Conservation (phyloP, 2,329 filamentous ascomycete genomes). For the Aspergillus intermedius region DNA sequence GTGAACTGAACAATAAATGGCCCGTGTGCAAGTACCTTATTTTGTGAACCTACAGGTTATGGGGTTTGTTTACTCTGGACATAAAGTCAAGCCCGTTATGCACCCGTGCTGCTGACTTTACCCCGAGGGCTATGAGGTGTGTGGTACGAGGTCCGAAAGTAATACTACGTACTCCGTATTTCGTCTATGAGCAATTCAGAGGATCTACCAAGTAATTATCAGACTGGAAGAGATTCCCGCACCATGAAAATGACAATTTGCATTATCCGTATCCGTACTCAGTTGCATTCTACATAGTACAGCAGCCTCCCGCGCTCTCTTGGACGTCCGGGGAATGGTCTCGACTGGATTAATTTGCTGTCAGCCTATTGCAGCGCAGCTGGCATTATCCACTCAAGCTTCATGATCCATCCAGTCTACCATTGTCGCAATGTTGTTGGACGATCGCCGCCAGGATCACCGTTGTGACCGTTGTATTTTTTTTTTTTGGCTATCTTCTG, state of each 20-base stretch:
- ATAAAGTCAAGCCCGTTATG: neutral
- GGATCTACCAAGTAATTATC: neutral
- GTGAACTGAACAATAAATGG: neutral
- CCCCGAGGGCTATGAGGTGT: neutral
- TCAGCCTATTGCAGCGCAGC: constrained; percentile 6
- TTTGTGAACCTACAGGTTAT: constrained; percentile 1
- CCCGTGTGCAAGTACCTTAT: neutral
- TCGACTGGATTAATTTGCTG: constrained; percentile 11
- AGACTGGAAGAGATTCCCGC: neutral
- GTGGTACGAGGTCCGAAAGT: no score
- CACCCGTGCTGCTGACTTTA: neutral
- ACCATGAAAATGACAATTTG: neutral
- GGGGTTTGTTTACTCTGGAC: neutral
- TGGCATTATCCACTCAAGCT: constrained; percentile 19
- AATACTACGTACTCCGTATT: no score
- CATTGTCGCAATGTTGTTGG: constrained; percentile 8
- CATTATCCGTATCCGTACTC: neutral
- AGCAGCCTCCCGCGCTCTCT: neutral
- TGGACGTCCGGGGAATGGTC: constrained; percentile 5
- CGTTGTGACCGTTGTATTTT: constrained; percentile 9
- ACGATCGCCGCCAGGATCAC: constrained; percentile 30
- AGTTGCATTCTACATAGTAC: neutral
- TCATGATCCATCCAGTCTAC: constrained; percentile 10
- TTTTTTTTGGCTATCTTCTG: neutral
- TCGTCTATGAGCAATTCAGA: no score